Base-by-base conservation (phyloP, 768 basidiomycete genomes). In the Podaxis pistillaris region DNA sequence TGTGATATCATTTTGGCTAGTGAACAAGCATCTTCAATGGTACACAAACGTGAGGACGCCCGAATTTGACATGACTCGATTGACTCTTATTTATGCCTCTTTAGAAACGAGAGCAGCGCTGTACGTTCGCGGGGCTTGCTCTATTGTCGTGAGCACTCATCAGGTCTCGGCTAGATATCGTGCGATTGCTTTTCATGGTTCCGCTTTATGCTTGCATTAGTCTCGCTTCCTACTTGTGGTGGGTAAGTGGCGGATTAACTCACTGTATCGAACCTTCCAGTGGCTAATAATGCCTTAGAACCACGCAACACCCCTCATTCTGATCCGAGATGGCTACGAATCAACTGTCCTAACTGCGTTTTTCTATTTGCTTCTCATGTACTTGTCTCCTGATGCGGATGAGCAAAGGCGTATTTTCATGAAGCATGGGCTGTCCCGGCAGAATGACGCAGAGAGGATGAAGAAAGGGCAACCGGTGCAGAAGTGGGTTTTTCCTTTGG, bases 131-230 rank as follows among this genome's bases (percentile, higher is more conserved):
- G 15, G 12, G 38, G 8, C 5, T 30, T 40, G 26, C 19, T 11
- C 28, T 15, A 11, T 30, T 9, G 26, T 28, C 36, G 46, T 58
- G 17, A 22, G 24, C 40, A 1, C 36, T 44, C 62, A 26, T 58
- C n/a, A 41, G 38, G 24, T 41, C 53, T 62, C 19, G 40, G 24
- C 1, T 61, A 89, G 87, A 90, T 69, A 88, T 90, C 67, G 81
- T 90, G 53, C 86, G 91, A 8, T 74, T 92, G 19, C 79, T 93
- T 24, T 84, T 92, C 73, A 86, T 93, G 86, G 88, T 91, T 2
- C 89, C 90, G 1, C 79, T 91, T 36, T 93, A 93, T 70, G 85
- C 88, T 8, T 68, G 82, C 41, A 83, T 88, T 71, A 88, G 85
- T 68, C 80, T 88, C 60, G 80, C 84, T 1, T 88, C 88, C 4